These are phyloP conservation scores for Sclerotiophoma versabilis DNA, from an alignment of 2,329 filamentous ascomycete species.

Conservation along the genomic window DNA sequence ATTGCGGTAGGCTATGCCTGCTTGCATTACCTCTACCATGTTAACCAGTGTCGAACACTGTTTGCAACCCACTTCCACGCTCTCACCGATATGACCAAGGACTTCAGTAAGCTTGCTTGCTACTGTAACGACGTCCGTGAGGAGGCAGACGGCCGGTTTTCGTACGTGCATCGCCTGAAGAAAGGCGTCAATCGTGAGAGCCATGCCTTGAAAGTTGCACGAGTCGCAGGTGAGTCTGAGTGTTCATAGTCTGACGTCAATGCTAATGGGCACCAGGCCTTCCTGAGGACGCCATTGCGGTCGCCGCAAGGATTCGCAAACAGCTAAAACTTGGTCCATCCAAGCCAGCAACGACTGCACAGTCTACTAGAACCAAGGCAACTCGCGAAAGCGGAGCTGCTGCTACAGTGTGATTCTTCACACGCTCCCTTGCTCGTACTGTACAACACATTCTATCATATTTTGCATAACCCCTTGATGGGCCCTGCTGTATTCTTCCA, in stretches of 20 bases:
- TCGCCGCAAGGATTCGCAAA: constrained; percentile 68
- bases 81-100: constrained; percentile 76
- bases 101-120: constrained; percentile 67
- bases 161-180: constrained; percentile 83
- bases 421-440: neutral
- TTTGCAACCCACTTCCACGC: constrained; percentile 96
- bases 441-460: neutral
- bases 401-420: neutral
- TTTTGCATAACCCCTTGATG: neutral
- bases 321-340: constrained; percentile 24
- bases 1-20: constrained; percentile 89
- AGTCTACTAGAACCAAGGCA: neutral
- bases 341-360: neutral
- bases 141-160: constrained; percentile 68
- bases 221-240: constrained; percentile 68
- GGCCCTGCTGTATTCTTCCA: neutral
- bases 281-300: constrained; percentile 72
- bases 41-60: constrained; percentile 79
- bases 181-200: constrained; percentile 84
- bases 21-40: constrained; percentile 79
- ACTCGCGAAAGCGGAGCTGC: neutral
- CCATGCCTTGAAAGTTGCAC: constrained; percentile 94
- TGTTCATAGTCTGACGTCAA: too few relatives aligned
- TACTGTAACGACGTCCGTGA: constrained; percentile 93
- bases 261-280: constrained; percentile 57